Percentiles rank a stretch among this genome's conserved stretches.
Evolutionary conservation across 768 basidiomycete genomes (phyloP).

Genomic region (Crassisporium funariophilum): DNA sequence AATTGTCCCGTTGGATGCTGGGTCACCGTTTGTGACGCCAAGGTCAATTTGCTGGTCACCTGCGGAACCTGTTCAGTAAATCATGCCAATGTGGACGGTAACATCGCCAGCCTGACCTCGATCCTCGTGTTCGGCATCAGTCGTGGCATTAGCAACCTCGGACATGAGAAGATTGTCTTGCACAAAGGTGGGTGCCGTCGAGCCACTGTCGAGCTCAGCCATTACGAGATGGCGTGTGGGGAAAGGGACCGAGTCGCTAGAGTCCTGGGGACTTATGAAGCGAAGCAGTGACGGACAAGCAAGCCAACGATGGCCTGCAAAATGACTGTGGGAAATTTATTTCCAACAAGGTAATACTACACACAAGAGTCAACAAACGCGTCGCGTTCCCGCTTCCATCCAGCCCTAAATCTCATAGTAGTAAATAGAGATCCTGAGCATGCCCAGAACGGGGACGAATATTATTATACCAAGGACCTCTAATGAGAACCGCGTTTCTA

Average conservation of each 20-base stretch:
- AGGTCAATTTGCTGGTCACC: slow-evolving; percentile 22
- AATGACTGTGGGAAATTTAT: slow-evolving; percentile 29
- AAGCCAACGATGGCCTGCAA: slow-evolving; percentile 13
- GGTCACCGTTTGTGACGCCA: slow-evolving; percentile 14
- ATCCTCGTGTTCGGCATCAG: slow-evolving; percentile 26
- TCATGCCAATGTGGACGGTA: slow-evolving; percentile 2
- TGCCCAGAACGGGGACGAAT: no score
- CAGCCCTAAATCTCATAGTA: background rate
- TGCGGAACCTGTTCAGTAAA: slow-evolving; percentile 18
- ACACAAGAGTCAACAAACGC: slow-evolving; percentile 35
- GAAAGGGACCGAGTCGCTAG: slow-evolving; percentile 8
- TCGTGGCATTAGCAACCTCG: slow-evolving; percentile 15
- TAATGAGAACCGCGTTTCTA: no score
- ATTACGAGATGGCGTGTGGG: slow-evolving; percentile 21
- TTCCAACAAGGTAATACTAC: slow-evolving; percentile 5
- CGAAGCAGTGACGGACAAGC: slow-evolving; percentile 6
- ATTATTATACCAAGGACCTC: no score
- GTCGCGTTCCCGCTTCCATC: slow-evolving; percentile 21
- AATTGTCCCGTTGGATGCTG: slow-evolving; percentile 17
- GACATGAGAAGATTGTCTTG: slow-evolving; percentile 14
- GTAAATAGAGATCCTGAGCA: no score
- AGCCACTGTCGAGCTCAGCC: slow-evolving; percentile 31
- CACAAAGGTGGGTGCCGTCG: slow-evolving; percentile 17
- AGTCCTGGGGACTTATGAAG: background rate
- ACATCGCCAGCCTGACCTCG: slow-evolving; percentile 21